These are phyloP conservation scores for Penicillium sp. DNA, from an alignment of 2,329 filamentous ascomycete species.

Conservation along the genomic window DNA sequence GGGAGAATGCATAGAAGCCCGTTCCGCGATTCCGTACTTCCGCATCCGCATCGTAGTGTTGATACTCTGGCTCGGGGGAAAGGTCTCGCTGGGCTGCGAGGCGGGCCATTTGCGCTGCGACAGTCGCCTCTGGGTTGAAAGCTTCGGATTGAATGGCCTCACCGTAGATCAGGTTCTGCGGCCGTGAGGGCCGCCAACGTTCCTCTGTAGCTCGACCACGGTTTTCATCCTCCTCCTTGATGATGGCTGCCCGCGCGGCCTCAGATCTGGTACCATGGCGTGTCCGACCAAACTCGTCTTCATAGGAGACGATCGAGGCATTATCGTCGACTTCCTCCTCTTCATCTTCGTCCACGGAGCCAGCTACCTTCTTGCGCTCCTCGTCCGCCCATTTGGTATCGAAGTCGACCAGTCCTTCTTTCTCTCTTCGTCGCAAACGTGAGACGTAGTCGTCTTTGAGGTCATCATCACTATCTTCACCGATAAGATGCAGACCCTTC, in stretches of 20 bases:
- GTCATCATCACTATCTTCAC: conserved; percentile 41
- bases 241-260: conserved; percentile 64
- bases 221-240: conserved; percentile 40
- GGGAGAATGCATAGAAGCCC: conserved; percentile 88
- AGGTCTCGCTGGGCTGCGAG: conserved; percentile 78
- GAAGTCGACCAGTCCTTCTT: conserved; percentile 77
- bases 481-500: conserved; percentile 75
- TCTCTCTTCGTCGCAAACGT: conserved; percentile 64
- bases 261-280: conserved; percentile 72
- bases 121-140: conserved; percentile 72
- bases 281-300: conserved; percentile 90
- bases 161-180: conserved; percentile 76
- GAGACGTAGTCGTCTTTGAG: conserved; percentile 45
- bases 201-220: conserved; percentile 24
- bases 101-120: conserved; percentile 71
- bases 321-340: conserved; percentile 50
- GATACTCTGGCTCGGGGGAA: conserved; percentile 73
- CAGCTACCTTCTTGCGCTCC: conserved; percentile 46
- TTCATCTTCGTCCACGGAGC: conserved; percentile 45
- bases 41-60: conserved; percentile 81
- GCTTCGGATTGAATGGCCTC: conserved; percentile 82
- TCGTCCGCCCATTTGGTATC: conserved; percentile 91
- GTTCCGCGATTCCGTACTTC: conserved; percentile 88
- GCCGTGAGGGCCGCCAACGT: conserved; percentile 55
- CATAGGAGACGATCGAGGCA: conserved; percentile 76